These are phyloP conservation scores for Solanum chacoense DNA, from an alignment of 305 asterid species.

Conservation along the genomic window DNA sequence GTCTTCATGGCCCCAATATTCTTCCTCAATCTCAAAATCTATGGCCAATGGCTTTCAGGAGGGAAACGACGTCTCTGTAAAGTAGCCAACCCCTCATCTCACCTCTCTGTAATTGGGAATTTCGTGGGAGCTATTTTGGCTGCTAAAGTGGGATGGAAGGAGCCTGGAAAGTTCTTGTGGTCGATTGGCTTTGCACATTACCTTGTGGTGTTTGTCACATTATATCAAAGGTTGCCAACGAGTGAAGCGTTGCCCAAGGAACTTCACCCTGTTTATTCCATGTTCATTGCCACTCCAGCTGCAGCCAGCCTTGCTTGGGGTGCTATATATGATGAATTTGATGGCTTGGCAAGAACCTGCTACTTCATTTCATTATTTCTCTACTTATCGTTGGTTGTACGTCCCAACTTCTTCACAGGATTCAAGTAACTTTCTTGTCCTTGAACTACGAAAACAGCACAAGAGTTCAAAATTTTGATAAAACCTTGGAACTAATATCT, in stretches of 20 bases:
- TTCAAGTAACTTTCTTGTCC: constrained; percentile 44
- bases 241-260: constrained; percentile 86
- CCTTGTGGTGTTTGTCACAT: constrained; percentile 76
- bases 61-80: constrained; percentile 65
- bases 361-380: constrained; percentile 82
- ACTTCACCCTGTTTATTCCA: constrained; percentile 82
- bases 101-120: constrained; percentile 79
- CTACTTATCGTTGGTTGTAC: constrained; percentile 59
- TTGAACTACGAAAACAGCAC: neutral
- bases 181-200: constrained; percentile 87
- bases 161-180: constrained; percentile 81
- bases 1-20: constrained; percentile 49
- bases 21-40: constrained; percentile 64
- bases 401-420: constrained; percentile 85
- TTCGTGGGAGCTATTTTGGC: constrained; percentile 87
- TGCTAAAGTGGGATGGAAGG: constrained; percentile 69
- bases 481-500: neutral
- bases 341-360: constrained; percentile 73
- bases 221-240: constrained; percentile 83
- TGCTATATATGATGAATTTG: constrained; percentile 70
- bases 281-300: constrained; percentile 92
- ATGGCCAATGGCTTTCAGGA: constrained; percentile 97
- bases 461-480: neutral
- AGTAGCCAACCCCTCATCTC: constrained; percentile 89
- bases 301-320: constrained; percentile 96